Percentiles rank a stretch among this genome's conserved stretches.
These are phyloP conservation scores for Candida dubliniensis DNA, from an alignment of 1,139 yeast genomes.

Conservation along the genomic window DNA sequence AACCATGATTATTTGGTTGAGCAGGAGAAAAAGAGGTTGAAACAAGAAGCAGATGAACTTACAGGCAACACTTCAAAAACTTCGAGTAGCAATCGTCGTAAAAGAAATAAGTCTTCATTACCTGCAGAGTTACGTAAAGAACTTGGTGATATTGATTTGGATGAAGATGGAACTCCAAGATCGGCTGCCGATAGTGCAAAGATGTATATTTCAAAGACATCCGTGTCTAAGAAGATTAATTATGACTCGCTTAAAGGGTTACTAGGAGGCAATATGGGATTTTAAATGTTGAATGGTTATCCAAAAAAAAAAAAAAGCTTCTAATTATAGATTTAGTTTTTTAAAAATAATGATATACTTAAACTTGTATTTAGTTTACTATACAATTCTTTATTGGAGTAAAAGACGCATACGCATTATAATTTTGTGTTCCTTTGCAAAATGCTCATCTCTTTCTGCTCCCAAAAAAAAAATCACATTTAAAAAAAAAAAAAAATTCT, in stretches of 20 bases:
- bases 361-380: too few species aligned
- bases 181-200: conserved; percentile 76
- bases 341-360: too few species aligned
- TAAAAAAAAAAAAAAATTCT: not conserved
- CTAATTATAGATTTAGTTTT: too few species aligned
- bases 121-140: conserved; percentile 30
- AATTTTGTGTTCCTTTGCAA: not conserved
- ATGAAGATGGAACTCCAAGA: conserved; percentile 46
- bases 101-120: conserved; percentile 30
- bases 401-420: not conserved
- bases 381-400: not conserved
- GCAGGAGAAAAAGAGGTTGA: conserved; percentile 81
- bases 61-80: conserved; percentile 69
- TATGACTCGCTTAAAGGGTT: conserved; percentile 73
- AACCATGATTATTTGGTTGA: conserved; percentile 83
- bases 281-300: conserved; percentile 1
- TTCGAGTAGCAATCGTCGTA: conserved; percentile 25
- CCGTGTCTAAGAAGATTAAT: conserved; percentile 84
- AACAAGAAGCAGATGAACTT: conserved; percentile 81
- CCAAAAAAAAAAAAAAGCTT: not conserved
- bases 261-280: conserved; percentile 12
- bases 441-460: not conserved
- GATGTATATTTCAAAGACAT: conserved; percentile 64
- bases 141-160: conserved; percentile 39
- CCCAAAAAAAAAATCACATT: not conserved